phyloP scores from a whole-genome alignment of 179 eudicot genomes.

The Spergularia azorica region DNA sequence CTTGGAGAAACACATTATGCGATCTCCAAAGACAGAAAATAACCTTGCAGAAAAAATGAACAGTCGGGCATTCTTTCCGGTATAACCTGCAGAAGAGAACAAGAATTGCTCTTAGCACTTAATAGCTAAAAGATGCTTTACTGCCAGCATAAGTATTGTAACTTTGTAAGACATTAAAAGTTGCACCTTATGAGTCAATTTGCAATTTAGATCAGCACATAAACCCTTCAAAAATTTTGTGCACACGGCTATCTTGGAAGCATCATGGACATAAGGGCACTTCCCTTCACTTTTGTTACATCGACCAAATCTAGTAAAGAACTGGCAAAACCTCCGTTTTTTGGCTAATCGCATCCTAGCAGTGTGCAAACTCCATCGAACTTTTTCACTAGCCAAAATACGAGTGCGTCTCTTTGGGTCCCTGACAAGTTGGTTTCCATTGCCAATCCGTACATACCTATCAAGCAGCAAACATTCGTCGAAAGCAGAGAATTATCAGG shows the following conservation, averaged over 20 bases:
- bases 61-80: slow-evolving; percentile 99
- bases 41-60: slow-evolving; percentile 88
- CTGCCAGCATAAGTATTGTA: not conserved
- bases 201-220: slow-evolving; percentile 77
- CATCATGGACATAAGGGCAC: slow-evolving; percentile 89
- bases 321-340: slow-evolving; percentile 82
- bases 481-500: slow-evolving; percentile 20
- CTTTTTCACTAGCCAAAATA: slow-evolving; percentile 87
- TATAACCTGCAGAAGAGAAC: slow-evolving; percentile 61
- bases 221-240: slow-evolving; percentile 82
- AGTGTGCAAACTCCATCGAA: slow-evolving; percentile 96
- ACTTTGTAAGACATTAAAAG: slow-evolving; percentile 10
- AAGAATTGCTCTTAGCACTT: slow-evolving; percentile 14
- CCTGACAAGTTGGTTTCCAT: slow-evolving; percentile 89
- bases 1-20: slow-evolving; percentile 1
- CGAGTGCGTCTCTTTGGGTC: slow-evolving; percentile 91
- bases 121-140: slow-evolving; percentile 1
- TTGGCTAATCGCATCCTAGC: slow-evolving; percentile 81
- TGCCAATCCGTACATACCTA: slow-evolving; percentile 95
- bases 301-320: slow-evolving; percentile 93
- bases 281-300: slow-evolving; percentile 92
- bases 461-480: slow-evolving; percentile 24
- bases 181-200: slow-evolving; percentile 90
- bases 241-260: slow-evolving; percentile 83
- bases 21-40: slow-evolving; percentile 30